Percentiles rank a stretch among this genome's conserved stretches.
phyloP scores from a whole-genome alignment of 805 yeast genomes.

The Blastobotrys muscicola region DNA sequence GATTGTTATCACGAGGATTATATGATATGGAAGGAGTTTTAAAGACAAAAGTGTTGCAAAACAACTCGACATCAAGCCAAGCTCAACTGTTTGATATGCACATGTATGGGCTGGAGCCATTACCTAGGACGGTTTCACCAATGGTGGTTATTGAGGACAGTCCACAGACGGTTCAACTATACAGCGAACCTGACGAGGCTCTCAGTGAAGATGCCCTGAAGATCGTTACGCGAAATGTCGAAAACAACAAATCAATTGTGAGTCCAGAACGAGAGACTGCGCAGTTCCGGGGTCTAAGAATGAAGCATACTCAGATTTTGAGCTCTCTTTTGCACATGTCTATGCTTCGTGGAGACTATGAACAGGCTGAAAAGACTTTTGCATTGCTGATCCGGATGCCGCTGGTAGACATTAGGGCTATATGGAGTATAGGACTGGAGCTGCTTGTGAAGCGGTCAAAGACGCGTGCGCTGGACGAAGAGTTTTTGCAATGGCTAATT shows the following conservation, averaged over 20 bases:
- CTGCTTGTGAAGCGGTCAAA: slow-evolving; percentile 16
- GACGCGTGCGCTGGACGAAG: slow-evolving; percentile 8
- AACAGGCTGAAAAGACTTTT: slow-evolving; percentile 13
- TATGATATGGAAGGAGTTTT: not conserved
- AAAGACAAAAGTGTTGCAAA: not conserved
- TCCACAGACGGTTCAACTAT: not conserved
- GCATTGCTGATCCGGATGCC: slow-evolving; percentile 12
- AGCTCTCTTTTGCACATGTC: slow-evolving; percentile 10
- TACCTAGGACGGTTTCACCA: slow-evolving; percentile 12
- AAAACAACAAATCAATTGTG: not conserved
- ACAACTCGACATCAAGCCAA: not conserved
- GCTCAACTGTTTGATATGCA: slow-evolving; percentile 1
- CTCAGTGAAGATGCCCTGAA: slow-evolving; percentile 3
- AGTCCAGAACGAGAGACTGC: not conserved
- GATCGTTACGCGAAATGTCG: slow-evolving; percentile 5
- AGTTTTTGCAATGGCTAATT: slow-evolving; percentile 18
- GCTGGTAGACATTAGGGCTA: slow-evolving; percentile 9
- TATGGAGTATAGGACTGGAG: slow-evolving; percentile 18
- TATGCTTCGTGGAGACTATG: slow-evolving; percentile 11
- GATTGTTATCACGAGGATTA: not conserved
- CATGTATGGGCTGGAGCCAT: slow-evolving; percentile 10
- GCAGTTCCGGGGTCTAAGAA: slow-evolving; percentile 2
- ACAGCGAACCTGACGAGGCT: slow-evolving; percentile 1
- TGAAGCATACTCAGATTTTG: slow-evolving; percentile 9
- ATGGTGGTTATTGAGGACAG: slow-evolving; percentile 8